A percentile compares a stretch with the other conserved stretches of the same genome.
These are phyloP conservation scores for Basidiobolus meristosporus DNA, from an alignment of 371 early-diverging fungal genomes.

Conservation along the genomic window DNA sequence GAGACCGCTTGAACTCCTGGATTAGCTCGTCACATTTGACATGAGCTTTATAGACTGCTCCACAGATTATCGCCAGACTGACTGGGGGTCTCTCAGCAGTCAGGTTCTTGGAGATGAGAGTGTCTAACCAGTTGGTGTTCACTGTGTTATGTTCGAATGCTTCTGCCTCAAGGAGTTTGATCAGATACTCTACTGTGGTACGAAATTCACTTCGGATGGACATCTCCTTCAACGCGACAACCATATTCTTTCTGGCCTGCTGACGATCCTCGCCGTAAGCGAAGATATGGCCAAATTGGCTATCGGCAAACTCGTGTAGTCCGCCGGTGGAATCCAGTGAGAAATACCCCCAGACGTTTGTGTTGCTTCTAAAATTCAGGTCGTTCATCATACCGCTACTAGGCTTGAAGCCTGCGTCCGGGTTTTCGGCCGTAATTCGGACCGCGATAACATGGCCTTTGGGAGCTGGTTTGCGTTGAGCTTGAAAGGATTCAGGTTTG, in stretches of 20 bases:
- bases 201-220: slow-evolving; percentile 96
- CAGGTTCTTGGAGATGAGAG: slow-evolving; percentile 65
- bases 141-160: slow-evolving; percentile 78
- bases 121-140: slow-evolving; percentile 94
- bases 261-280: slow-evolving; percentile 90
- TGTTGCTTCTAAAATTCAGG: slow-evolving; percentile 84
- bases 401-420: slow-evolving; percentile 96
- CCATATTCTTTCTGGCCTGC: slow-evolving; percentile 86
- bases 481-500: slow-evolving; percentile 51
- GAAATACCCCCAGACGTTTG: slow-evolving; percentile 98
- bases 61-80: slow-evolving; percentile 77
- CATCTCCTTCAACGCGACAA: slow-evolving; percentile 93
- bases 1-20: slow-evolving; percentile 51
- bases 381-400: slow-evolving; percentile 88
- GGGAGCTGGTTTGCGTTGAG: slow-evolving; percentile 78
- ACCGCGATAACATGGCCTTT: slow-evolving; percentile 97
- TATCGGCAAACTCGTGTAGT: slow-evolving; percentile 96
- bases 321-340: slow-evolving; percentile 86
- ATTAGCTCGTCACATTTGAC: slow-evolving; percentile 28
- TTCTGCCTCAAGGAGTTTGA: slow-evolving; percentile 79
- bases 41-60: slow-evolving; percentile 80
- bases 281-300: slow-evolving; percentile 98
- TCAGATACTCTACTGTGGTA: slow-evolving; percentile 92
- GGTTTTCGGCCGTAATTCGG: slow-evolving; percentile 98
- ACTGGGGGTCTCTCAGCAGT: slow-evolving; percentile 84